Conservation (phyloP, 1,284 basidiomycete genomes). For the Austroboletus olivaceoglutinosus region DNA sequence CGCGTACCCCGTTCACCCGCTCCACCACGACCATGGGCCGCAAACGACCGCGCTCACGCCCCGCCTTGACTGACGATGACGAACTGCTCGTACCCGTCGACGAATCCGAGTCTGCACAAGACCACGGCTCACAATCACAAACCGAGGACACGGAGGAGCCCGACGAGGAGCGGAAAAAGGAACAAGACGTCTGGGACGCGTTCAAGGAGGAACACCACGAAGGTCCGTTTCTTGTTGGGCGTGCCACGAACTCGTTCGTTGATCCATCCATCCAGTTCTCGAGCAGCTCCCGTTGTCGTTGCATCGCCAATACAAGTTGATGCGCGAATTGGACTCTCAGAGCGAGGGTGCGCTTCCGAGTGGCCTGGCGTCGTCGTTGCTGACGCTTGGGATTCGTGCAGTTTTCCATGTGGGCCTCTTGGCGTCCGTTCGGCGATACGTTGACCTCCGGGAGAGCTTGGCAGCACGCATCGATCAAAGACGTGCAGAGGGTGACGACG, state of each 20-base stretch:
- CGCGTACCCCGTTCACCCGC: constrained; percentile 6
- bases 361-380: constrained; percentile 4
- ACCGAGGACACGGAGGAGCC: constrained; percentile 12
- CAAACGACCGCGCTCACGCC: constrained; percentile 50
- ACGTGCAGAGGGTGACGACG: not conserved
- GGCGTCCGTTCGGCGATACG: constrained; percentile 44
- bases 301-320: constrained; percentile 74
- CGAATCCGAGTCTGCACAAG: constrained; percentile 14
- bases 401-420: constrained; percentile 42
- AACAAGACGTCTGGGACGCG: constrained; percentile 69
- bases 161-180: constrained; percentile 42
- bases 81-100: constrained; percentile 11
- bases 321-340: constrained; percentile 82
- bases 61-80: constrained; percentile 36
- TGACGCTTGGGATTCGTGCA: constrained; percentile 25
- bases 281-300: constrained; percentile 86
- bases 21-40: constrained; percentile 32
- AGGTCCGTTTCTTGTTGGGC: constrained; percentile 39
- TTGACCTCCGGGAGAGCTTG: constrained; percentile 35
- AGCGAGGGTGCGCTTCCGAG: constrained; percentile 51
- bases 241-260: too few relatives aligned
- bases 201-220: constrained; percentile 81
- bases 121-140: constrained; percentile 1
- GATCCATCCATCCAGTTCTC: too few relatives aligned
- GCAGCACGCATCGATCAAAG: constrained; percentile 1